Percentiles rank a stretch among this genome's conserved stretches.
Conservation (phyloP, 2,329 filamentous ascomycete genomes). For the Pseudocercospora vitis region DNA sequence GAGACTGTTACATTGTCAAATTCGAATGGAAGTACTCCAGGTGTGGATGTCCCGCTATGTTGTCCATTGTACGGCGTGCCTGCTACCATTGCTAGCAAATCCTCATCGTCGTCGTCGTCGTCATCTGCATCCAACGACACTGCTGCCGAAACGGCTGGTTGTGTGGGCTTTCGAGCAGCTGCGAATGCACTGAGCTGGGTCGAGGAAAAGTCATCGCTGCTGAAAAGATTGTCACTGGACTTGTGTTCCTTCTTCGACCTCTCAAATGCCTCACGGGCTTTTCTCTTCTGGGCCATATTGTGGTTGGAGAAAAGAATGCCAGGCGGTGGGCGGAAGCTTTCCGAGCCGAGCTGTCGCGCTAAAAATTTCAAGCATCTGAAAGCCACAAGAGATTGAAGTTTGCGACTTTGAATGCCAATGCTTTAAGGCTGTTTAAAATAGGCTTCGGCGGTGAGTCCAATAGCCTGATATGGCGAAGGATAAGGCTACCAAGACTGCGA, state of each 20-base stretch:
- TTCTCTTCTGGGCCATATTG: constrained; percentile 37
- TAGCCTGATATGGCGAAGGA: constrained; percentile 18
- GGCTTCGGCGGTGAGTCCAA: background rate
- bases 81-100: constrained; percentile 22
- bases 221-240: background rate
- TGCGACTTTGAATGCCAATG: background rate
- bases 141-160: constrained; percentile 10
- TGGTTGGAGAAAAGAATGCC: background rate
- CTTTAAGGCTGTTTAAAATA: background rate
- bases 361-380: background rate
- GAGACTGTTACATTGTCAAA: background rate
- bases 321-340: background rate
- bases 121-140: background rate
- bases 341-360: background rate
- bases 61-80: constrained; percentile 27
- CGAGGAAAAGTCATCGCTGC: background rate
- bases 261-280: constrained; percentile 38
- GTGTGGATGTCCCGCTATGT: constrained; percentile 4
- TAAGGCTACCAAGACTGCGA: constrained; percentile 9
- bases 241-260: constrained; percentile 8
- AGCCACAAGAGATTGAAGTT: constrained; percentile 3
- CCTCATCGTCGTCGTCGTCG: constrained; percentile 1
- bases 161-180: constrained; percentile 29
- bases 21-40: constrained; percentile 2
- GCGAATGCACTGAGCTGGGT: constrained; percentile 37